Conservation (phyloP, 78 protist species). For the Tieghemostelium lacteum region DNA sequence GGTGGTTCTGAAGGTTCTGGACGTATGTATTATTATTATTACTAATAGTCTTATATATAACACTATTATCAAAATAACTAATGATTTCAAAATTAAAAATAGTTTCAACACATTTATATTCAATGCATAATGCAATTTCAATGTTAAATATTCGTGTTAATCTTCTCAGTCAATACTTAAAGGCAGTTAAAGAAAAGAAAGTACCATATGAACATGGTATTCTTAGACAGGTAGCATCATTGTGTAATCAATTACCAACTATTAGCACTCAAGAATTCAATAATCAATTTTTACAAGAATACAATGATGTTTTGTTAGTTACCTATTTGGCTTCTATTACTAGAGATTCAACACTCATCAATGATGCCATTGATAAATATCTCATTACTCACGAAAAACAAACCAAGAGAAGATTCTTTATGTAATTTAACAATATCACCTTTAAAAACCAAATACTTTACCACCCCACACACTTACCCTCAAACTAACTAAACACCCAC, state of each 20-base stretch:
- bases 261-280: conserved; percentile 48
- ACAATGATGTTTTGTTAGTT: conserved; percentile 86
- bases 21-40: conserved; percentile 12
- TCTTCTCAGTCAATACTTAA: conserved; percentile 44
- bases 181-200: conserved; percentile 49
- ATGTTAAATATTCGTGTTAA: conserved; percentile 84
- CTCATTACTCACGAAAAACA: conserved; percentile 84
- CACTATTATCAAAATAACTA: not conserved
- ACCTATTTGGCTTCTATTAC: conserved; percentile 90
- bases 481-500: too few species aligned
- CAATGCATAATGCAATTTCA: conserved; percentile 79
- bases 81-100: not conserved
- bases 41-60: not conserved
- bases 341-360: conserved; percentile 79
- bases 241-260: conserved; percentile 85
- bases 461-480: too few species aligned
- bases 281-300: conserved; percentile 63
- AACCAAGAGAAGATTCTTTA: conserved; percentile 42
- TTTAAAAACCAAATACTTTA: too few species aligned
- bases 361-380: conserved; percentile 89
- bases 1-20: conserved; percentile 69
- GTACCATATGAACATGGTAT: conserved; percentile 78
- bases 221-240: conserved; percentile 70
- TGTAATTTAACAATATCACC: too few species aligned
- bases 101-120: conserved; percentile 71